Evolutionary conservation across 2,329 filamentous ascomycete species (phyloP), one percentile per base, ranked within the genome.

Genomic region (Phoma sp.): DNA sequence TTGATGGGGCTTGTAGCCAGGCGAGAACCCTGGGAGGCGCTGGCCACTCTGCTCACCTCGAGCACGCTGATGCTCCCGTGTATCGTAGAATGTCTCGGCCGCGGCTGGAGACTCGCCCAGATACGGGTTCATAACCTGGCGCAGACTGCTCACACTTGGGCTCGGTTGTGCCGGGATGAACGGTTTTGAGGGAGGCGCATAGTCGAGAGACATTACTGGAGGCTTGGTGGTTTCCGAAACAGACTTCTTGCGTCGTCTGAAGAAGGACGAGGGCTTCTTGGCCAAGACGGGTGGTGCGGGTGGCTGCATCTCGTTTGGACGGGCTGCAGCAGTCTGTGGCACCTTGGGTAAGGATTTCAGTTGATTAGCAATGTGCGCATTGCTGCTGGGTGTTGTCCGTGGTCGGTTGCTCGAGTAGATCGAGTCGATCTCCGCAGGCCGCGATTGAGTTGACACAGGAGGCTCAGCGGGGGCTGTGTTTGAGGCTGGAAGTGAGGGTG

Each of bases 191-290:
- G 66, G 67, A 38, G 62, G 61, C 10, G 74, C 75, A 32, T 80
- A 67, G 33, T 78, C 75, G 25, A 79, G 63, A 38, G 81, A 76
- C 60, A 74, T 84, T 27, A 88, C 75, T 8, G 88, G 86, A 31
- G 89, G 86, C 35, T 83, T 83, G 21, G 85, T 82, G 39, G 75
- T 72, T 60, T 96, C 92, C 13, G 86, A 85, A 31, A 92, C 77
- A 5, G 93, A 96, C 83, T 94, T 96, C 84, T 98, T 98, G 60
- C 93, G 85, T 56, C 95, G 85, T 59, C 95, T 85, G 78, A 98
- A 98, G 78, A 99, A 98, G 0, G 92, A 94, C 1, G 94, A 96
- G 4, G 91, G 86, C 75, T 97, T 97, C 80, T 97, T 97, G 67
- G 91, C 90, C 46, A 97, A 78, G 3, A 70, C 68, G 22, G 62